Conservation (phyloP, 371 early-diverging fungal genomes). For the Rhizopus sp. region DNA sequence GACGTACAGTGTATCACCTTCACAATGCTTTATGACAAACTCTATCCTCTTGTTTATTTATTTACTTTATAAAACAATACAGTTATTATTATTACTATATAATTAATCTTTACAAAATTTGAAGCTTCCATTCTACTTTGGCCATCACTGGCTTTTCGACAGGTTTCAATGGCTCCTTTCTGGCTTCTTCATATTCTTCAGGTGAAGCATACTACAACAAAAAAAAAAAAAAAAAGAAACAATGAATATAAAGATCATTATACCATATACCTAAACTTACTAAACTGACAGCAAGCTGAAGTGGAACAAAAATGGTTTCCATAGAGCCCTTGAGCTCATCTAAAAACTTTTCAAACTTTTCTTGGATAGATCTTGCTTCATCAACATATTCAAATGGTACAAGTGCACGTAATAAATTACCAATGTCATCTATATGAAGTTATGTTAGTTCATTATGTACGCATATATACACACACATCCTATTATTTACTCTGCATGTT, state of each 20-base stretch:
- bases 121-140: constrained; percentile 45
- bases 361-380: constrained; percentile 48
- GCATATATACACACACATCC: not conserved
- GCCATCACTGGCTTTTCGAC: constrained; percentile 50
- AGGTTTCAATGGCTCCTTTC: constrained; percentile 26
- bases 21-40: not conserved
- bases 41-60: too few relatives aligned
- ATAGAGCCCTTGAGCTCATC: constrained; percentile 30
- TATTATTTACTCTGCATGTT: constrained; percentile 42
- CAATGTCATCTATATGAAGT: constrained; percentile 38
- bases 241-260: not conserved
- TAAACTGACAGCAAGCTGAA: constrained; percentile 38
- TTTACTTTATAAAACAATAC: not conserved
- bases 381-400: constrained; percentile 49
- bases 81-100: constrained; percentile 82
- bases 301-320: constrained; percentile 48
- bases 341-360: constrained; percentile 42
- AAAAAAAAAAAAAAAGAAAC: not conserved
- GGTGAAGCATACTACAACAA: constrained; percentile 35
- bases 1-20: not conserved
- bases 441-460: not conserved
- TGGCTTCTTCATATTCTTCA: constrained; percentile 44
- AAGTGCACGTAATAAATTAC: constrained; percentile 41
- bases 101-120: constrained; percentile 52
- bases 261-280: constrained; percentile 20